These are phyloP conservation scores for Fomitopsis pulvina DNA, from an alignment of 768 basidiomycete genomes.

Conservation along the genomic window DNA sequence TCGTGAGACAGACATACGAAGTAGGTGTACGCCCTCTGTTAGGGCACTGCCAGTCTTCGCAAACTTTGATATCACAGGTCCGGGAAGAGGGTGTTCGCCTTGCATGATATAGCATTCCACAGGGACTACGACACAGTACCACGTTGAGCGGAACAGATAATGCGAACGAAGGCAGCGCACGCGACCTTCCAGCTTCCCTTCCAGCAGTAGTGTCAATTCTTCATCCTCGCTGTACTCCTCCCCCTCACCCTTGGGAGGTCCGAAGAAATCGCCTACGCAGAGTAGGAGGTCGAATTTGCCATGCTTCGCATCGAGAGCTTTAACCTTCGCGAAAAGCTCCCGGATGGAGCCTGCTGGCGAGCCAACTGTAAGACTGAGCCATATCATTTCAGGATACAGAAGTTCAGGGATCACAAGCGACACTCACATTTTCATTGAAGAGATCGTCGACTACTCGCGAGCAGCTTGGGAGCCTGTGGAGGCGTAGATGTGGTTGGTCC, in stretches of 20 bases:
- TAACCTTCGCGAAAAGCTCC: conserved; percentile 76
- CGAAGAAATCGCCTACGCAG: conserved; percentile 85
- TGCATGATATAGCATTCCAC: conserved; percentile 92
- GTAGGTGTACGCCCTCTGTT: conserved; percentile 74
- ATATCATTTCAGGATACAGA: not conserved
- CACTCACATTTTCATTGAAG: conserved; percentile 19
- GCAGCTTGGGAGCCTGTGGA: too few species aligned
- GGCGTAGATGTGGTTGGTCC: too few species aligned
- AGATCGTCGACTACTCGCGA: too few species aligned
- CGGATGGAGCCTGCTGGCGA: conserved; percentile 69
- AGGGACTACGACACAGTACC: conserved; percentile 47
- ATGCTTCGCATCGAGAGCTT: conserved; percentile 82
- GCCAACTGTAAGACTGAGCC: conserved; percentile 65
- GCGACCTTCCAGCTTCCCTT: conserved; percentile 61
- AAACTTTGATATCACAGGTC: conserved; percentile 66
- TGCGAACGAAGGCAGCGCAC: conserved; percentile 5
- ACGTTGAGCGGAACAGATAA: conserved; percentile 7
- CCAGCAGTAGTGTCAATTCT: conserved; percentile 54
- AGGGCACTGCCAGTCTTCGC: conserved; percentile 73
- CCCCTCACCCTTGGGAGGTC: conserved; percentile 34
- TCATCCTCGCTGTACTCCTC: conserved; percentile 32
- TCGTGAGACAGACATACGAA: conserved; percentile 39
- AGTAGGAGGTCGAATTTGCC: conserved; percentile 86
- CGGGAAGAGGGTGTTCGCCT: conserved; percentile 71
- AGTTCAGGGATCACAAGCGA: not conserved